Conservation (phyloP, 306 rosid genomes). For the Pyrus communis region DNA sequence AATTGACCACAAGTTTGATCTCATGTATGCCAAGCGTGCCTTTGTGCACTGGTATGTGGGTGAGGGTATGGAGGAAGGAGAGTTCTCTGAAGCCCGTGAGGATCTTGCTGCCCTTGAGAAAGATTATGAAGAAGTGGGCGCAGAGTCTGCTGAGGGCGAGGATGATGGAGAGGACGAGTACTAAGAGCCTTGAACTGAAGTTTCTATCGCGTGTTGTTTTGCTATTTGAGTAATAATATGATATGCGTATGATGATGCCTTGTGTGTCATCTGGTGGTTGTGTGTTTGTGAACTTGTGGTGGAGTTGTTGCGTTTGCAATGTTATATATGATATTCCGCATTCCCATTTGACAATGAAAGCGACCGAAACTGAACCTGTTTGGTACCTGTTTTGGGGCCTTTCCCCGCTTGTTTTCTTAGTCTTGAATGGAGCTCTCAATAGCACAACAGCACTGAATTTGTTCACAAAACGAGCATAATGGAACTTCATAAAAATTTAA, state of each 20-base stretch:
- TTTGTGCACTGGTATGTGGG: conserved; percentile 97
- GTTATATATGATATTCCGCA: too few species aligned
- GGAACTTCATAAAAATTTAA: not conserved
- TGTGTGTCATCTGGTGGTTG: too few species aligned
- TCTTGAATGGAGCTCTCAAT: too few species aligned
- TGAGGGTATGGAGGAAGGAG: conserved; percentile 99
- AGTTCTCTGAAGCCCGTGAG: conserved; percentile 92
- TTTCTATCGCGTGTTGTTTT: not conserved
- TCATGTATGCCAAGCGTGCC: conserved; percentile 88
- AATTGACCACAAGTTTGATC: conserved; percentile 84
- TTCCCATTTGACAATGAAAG: too few species aligned
- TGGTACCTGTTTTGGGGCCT: too few species aligned
- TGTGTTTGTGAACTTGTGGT: too few species aligned
- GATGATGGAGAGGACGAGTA: conserved; percentile 67
- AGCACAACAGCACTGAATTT: too few species aligned
- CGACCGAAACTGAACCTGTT: not conserved
- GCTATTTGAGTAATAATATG: not conserved
- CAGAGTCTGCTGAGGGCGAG: conserved; percentile 70
- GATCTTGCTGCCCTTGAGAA: conserved; percentile 93
- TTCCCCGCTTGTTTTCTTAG: too few species aligned
- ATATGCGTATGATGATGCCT: too few species aligned
- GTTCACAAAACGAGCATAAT: not conserved
- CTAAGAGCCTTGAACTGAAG: conserved; percentile 9
- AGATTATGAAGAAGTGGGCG: conserved; percentile 94
- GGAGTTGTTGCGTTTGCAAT: not conserved